Conservation (phyloP, 2,329 filamentous ascomycete genomes). For the Fusarium veterinarium region DNA sequence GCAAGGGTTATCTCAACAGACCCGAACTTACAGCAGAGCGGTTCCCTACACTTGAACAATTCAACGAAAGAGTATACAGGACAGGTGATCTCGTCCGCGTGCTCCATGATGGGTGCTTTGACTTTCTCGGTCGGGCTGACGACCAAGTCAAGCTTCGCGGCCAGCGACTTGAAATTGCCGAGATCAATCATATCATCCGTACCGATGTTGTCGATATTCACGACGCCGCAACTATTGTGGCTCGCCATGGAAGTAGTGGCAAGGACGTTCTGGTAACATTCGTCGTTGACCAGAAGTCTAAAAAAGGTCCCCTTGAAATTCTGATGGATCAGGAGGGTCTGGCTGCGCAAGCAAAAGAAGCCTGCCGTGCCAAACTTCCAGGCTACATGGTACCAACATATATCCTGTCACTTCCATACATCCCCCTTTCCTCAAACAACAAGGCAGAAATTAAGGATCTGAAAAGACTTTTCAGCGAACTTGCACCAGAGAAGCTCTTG, state of each 20-base stretch:
- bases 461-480: slow-evolving; percentile 70
- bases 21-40: slow-evolving; percentile 79
- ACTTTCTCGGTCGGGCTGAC: slow-evolving; percentile 88
- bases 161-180: slow-evolving; percentile 87
- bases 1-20: slow-evolving; percentile 87
- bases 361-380: slow-evolving; percentile 78
- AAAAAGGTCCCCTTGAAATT: slow-evolving; percentile 31
- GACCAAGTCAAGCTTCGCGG: slow-evolving; percentile 93
- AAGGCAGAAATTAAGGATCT: slow-evolving; percentile 83
- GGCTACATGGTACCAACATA: slow-evolving; percentile 93
- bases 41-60: slow-evolving; percentile 73
- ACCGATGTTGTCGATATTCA: slow-evolving; percentile 66
- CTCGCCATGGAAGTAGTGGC: slow-evolving; percentile 75
- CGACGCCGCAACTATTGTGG: slow-evolving; percentile 81
- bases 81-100: slow-evolving; percentile 90
- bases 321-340: slow-evolving; percentile 52
- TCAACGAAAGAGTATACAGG: slow-evolving; percentile 77
- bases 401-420: slow-evolving; percentile 74
- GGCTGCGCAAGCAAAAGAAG: slow-evolving; percentile 61
- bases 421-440: slow-evolving; percentile 89
- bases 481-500: slow-evolving; percentile 72
- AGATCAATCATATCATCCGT: slow-evolving; percentile 88
- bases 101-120: slow-evolving; percentile 82
- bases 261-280: slow-evolving; percentile 89
- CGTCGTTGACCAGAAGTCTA: slow-evolving; percentile 52